Evolutionary conservation across 441 rosid genomes (phyloP), one percentile per base, ranked within the genome.

Genomic region (Raphanus hybrid): DNA sequence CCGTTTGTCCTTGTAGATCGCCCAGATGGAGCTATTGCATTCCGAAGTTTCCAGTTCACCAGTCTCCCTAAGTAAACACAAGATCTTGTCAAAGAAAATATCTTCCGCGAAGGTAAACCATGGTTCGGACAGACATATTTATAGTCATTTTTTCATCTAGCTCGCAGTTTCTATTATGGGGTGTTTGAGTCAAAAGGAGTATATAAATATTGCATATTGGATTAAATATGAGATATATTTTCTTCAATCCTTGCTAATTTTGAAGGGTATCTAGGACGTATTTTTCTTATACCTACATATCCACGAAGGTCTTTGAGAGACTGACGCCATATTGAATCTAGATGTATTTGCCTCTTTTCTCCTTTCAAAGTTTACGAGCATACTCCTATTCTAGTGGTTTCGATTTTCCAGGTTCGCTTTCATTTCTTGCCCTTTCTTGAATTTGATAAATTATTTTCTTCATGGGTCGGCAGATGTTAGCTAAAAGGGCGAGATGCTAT

Each of bases 21-120:
- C 87, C 73, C 86, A 90, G 73, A 80, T 93, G 87, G 94, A 96
- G 83, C 76, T 80, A 55, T 70, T 96, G 81, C 76, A 88, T 76
- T 83, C 88, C 32, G 89, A 85, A 84, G 87, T 85, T 76, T 77
- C 80, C 73, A 77, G 73, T 78, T 82, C 87, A 54, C 93, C 92
- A 26, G 83, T 96, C 66, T 78, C 81, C 84, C 73, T 90, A 61
- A 80, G 75, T 75, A 86, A 89, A 83, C 82, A 79, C 54, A 85
- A 83, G 75, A 85, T 81, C 76, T 82, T 96, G 76, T 87, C 81
- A n/a, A 75, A 81, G 68, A 93, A 86, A 81, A 70, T 90, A 76
- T 87, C 88, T 41, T 85, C 84, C 14, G 88, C 80, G 3, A 89
- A 93, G 99, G 98, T 96, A 88, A 18, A 64, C 52, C 61, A 71